These are phyloP conservation scores for Solanum medicagineum DNA, from an alignment of 257 asterid genomes.

Conservation along the genomic window DNA sequence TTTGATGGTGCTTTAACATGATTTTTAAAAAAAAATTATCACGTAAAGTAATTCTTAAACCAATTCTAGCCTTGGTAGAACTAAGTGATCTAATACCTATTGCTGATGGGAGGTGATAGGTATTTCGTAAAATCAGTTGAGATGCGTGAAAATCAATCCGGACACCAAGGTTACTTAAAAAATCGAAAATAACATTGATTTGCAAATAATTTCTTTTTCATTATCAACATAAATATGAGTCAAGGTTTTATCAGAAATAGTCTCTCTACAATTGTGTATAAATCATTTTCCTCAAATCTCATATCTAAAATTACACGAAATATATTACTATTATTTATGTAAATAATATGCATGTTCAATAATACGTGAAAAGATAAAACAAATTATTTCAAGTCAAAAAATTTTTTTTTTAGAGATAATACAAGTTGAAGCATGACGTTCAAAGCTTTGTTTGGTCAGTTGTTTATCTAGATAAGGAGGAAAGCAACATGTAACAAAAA, in stretches of 20 bases:
- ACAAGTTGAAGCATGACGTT: background rate
- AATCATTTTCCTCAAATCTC: background rate
- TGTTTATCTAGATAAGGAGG: background rate
- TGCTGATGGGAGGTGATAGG: no score
- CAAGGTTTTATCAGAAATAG: background rate
- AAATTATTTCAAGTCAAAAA: background rate
- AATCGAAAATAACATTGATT: no score
- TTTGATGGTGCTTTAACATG: no score
- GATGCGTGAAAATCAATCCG: no score
- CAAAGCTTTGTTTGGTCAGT: background rate
- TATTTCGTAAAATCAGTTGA: no score
- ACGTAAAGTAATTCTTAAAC: no score
- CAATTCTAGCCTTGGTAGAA: no score
- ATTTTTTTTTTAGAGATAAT: background rate
- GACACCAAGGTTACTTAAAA: no score
- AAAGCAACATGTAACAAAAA: background rate
- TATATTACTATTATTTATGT: background rate
- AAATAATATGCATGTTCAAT: background rate
- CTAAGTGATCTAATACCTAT: no score
- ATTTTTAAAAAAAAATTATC: no score
- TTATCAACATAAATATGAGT: background rate
- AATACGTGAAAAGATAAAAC: background rate
- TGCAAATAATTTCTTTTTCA: no score
- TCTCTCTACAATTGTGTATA: background rate
- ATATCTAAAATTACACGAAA: no score